Conservation (phyloP, 1,284 basidiomycete genomes). For the Paramarasmius palmivorus region DNA sequence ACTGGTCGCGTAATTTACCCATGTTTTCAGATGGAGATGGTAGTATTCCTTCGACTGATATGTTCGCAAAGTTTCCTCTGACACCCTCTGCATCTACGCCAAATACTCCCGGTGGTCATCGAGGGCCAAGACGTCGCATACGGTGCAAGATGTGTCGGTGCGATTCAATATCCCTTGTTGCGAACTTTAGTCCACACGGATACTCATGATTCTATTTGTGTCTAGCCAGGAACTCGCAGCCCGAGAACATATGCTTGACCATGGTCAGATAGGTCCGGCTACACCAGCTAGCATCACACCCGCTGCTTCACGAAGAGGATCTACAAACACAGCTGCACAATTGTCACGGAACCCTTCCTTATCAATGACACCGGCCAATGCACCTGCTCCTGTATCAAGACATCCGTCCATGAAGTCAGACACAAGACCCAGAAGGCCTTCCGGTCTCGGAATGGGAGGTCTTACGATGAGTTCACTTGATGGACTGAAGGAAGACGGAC, state of each 20-base stretch:
- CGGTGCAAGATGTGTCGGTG: slow-evolving; percentile 92
- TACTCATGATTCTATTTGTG: slow-evolving; percentile 3
- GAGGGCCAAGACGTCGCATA: slow-evolving; percentile 61
- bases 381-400: slow-evolving; percentile 13
- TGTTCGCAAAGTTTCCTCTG: slow-evolving; percentile 75
- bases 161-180: slow-evolving; percentile 14
- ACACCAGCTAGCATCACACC: slow-evolving; percentile 56
- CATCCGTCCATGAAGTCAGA: slow-evolving; percentile 10
- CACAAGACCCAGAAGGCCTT: slow-evolving; percentile 33
- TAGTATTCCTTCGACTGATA: slow-evolving; percentile 57
- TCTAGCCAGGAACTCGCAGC: slow-evolving; percentile 80
- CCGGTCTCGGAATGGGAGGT: slow-evolving; percentile 20
- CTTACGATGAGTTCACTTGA: background rate
- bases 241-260: slow-evolving; percentile 90
- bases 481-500: background rate
- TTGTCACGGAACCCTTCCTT: slow-evolving; percentile 24
- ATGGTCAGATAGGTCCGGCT: slow-evolving; percentile 73
- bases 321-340: slow-evolving; percentile 23
- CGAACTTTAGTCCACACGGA: background rate
- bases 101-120: slow-evolving; percentile 21
- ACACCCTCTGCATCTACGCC: slow-evolving; percentile 65
- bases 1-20: slow-evolving; percentile 14
- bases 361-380: slow-evolving; percentile 20
- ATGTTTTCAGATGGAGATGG: slow-evolving; percentile 67
- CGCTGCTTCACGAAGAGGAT: slow-evolving; percentile 46